phyloP scores from a whole-genome alignment of 768 basidiomycete species.

The Russula brevipes region DNA sequence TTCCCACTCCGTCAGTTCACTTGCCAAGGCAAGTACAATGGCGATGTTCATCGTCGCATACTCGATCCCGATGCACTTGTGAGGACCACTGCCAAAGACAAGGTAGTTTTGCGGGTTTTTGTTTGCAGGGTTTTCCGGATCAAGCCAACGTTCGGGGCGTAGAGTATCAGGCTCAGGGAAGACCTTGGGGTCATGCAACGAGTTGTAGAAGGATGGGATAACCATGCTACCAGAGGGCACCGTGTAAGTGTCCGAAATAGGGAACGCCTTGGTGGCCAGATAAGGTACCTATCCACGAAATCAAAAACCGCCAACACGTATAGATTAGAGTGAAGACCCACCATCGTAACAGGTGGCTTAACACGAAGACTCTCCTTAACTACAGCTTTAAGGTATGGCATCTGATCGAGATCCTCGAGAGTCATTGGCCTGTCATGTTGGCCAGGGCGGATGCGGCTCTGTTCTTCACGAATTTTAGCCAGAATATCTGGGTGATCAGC shows the following conservation, averaged over 20 bases:
- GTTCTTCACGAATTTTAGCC: constrained; percentile 87
- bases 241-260: constrained; percentile 85
- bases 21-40: constrained; percentile 78
- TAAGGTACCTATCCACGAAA: constrained; percentile 73
- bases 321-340: constrained; percentile 33
- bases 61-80: constrained; percentile 87
- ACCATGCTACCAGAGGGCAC: constrained; percentile 91
- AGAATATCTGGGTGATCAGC: constrained; percentile 88
- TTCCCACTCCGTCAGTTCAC: constrained; percentile 75
- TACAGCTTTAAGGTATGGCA: constrained; percentile 88
- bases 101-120: constrained; percentile 91
- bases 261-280: constrained; percentile 82
- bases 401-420: constrained; percentile 84
- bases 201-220: constrained; percentile 90
- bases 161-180: constrained; percentile 85
- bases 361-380: constrained; percentile 91
- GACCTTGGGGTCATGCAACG: constrained; percentile 81
- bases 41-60: constrained; percentile 92
- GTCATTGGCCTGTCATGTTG: constrained; percentile 74
- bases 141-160: constrained; percentile 89
- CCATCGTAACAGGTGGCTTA: constrained; percentile 96
- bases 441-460: constrained; percentile 73
- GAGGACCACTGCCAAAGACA: constrained; percentile 91
- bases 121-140: constrained; percentile 71
- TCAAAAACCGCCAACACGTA: constrained; percentile 11